These are phyloP conservation scores for Neurospora tetraspora DNA, from an alignment of 495 filamentous ascomycete species.

Conservation along the genomic window DNA sequence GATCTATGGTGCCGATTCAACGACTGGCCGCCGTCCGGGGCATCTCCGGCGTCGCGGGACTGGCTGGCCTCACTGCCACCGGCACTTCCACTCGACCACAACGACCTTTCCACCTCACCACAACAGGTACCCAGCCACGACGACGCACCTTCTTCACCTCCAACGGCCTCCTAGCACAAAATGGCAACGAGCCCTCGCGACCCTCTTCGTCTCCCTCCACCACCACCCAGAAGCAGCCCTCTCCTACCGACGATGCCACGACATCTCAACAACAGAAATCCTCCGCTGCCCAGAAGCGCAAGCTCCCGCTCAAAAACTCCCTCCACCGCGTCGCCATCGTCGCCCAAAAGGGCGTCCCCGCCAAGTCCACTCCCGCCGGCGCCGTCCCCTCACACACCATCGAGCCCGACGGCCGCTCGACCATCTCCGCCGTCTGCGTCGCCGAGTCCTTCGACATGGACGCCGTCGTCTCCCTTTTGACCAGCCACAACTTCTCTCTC, in stretches of 20 bases:
- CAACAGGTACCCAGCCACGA: slow-evolving; percentile 18
- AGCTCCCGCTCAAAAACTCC: slow-evolving; percentile 34
- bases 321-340: slow-evolving; percentile 33
- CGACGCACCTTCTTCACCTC: slow-evolving; percentile 33
- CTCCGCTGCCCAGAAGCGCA: slow-evolving; percentile 25
- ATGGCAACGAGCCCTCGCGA: slow-evolving; percentile 13
- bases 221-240: slow-evolving; percentile 5
- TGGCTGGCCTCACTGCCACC: slow-evolving; percentile 1
- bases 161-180: slow-evolving; percentile 23
- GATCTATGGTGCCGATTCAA: slow-evolving; percentile 10
- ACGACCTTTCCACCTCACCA: slow-evolving; percentile 6
- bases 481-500: slow-evolving; percentile 58
- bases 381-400: slow-evolving; percentile 1
- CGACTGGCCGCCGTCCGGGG: slow-evolving; percentile 6
- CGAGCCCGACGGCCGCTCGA: slow-evolving; percentile 31
- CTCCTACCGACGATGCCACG: neutral
- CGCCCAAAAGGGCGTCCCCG: slow-evolving; percentile 26
- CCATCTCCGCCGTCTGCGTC: slow-evolving; percentile 71
- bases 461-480: slow-evolving; percentile 57
- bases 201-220: neutral
- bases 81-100: slow-evolving; percentile 22
- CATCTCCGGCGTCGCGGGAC: slow-evolving; percentile 1
- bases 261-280: slow-evolving; percentile 1
- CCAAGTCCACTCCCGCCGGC: slow-evolving; percentile 4
- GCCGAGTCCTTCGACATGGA: slow-evolving; percentile 81